Conservation (phyloP, 345 rosid species). For the Boechera divaricarpa region DNA sequence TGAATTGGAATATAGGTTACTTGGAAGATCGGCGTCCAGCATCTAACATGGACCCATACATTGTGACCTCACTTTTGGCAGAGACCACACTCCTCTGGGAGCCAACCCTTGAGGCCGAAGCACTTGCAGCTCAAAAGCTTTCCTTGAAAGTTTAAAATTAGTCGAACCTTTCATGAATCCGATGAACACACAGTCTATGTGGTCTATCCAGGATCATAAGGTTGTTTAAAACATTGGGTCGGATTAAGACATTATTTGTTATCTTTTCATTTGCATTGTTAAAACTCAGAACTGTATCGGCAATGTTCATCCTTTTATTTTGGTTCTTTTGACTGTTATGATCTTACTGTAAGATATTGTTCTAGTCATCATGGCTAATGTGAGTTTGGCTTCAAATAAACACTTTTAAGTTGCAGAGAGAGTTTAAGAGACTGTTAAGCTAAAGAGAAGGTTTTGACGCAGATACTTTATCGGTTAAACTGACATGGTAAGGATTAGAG, state of each 20-base stretch:
- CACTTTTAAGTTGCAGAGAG: too few species aligned
- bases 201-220: constrained; percentile 26
- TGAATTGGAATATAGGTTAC: constrained; percentile 60
- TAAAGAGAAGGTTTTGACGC: too few species aligned
- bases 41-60: constrained; percentile 93
- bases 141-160: constrained; percentile 62
- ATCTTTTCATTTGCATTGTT: constrained; percentile 31
- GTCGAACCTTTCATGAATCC: constrained; percentile 22
- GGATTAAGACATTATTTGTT: constrained; percentile 30
- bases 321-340: constrained; percentile 14
- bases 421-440: too few species aligned
- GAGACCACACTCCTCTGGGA: constrained; percentile 80
- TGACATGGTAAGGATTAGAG: too few species aligned
- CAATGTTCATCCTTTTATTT: constrained; percentile 31
- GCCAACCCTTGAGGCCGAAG: constrained; percentile 86
- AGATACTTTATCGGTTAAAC: too few species aligned
- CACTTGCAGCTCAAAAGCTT: constrained; percentile 86
- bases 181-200: constrained; percentile 11
- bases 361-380: constrained; percentile 4
- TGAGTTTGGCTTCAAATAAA: neutral
- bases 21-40: constrained; percentile 92
- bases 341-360: neutral
- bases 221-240: constrained; percentile 13
- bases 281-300: constrained; percentile 21
- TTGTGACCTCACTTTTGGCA: constrained; percentile 73